Evolutionary conservation across 2,329 filamentous ascomycete species (phyloP).

Genomic region (Colletotrichum tanaceti): DNA sequence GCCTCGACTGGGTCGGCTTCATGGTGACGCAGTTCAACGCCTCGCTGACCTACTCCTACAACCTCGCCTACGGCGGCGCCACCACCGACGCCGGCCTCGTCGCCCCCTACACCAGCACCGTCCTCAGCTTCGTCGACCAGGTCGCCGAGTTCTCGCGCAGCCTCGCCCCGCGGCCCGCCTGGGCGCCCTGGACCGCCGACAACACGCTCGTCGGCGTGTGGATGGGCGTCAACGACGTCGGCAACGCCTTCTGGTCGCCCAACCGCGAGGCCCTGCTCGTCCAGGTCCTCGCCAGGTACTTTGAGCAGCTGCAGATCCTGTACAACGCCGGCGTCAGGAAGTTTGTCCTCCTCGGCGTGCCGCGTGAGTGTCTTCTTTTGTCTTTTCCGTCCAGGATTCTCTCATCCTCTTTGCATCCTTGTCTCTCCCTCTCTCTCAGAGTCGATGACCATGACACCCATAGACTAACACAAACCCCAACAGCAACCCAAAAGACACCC

Average conservation of each 20-base stretch:
- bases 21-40: constrained; percentile 56
- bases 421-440: no score
- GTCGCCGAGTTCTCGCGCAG: constrained; percentile 53
- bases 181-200: constrained; percentile 55
- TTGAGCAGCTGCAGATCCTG: constrained; percentile 54
- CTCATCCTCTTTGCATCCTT: no score
- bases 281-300: constrained; percentile 58
- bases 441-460: neutral
- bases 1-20: constrained; percentile 62
- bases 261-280: constrained; percentile 46
- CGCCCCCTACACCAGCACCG: constrained; percentile 58
- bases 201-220: constrained; percentile 63
- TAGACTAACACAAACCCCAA: neutral
- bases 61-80: constrained; percentile 63
- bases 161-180: constrained; percentile 47
- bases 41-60: constrained; percentile 58
- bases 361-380: constrained; percentile 46
- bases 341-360: constrained; percentile 61
- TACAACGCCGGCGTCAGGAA: constrained; percentile 59
- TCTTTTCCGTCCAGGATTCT: neutral
- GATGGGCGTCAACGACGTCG: constrained; percentile 69
- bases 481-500: constrained; percentile 56
- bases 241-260: constrained; percentile 57
- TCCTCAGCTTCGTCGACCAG: constrained; percentile 65
- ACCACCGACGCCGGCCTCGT: constrained; percentile 62